These are phyloP conservation scores for Hypoxylon subgilvum DNA, from an alignment of 495 filamentous ascomycete species.

Conservation along the genomic window DNA sequence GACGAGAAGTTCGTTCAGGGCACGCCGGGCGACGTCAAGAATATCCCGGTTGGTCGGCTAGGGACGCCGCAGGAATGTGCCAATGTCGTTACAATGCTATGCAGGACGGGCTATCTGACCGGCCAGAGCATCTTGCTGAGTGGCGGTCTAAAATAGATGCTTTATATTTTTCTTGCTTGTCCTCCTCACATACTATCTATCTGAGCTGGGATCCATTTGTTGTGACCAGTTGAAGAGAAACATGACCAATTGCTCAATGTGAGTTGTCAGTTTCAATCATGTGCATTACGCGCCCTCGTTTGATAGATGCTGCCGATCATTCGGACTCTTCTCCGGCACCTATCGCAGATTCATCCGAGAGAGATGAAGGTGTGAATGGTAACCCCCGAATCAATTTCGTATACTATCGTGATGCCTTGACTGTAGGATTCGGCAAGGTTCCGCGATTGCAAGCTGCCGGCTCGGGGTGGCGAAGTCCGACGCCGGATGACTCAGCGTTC, in stretches of 20 bases:
- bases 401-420: no score
- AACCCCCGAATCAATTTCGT: no score
- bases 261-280: neutral
- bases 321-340: no score
- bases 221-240: neutral
- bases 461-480: constrained; percentile 24
- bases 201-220: neutral
- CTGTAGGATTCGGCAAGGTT: no score
- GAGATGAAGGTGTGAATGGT: no score
- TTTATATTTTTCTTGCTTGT: neutral
- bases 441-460: constrained; percentile 5
- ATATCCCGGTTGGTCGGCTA: constrained; percentile 67
- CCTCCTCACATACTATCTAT: neutral
- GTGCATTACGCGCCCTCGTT: neutral
- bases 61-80: constrained; percentile 72
- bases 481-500: constrained; percentile 27
- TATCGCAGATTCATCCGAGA: no score
- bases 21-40: constrained; percentile 56
- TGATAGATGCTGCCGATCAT: neutral
- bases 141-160: constrained; percentile 56
- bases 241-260: neutral
- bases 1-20: constrained; percentile 57
- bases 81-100: constrained; percentile 70
- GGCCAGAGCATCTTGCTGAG: constrained; percentile 64
- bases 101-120: constrained; percentile 73